phyloP scores from a whole-genome alignment of 345 rosid species.

The Salix brachista region DNA sequence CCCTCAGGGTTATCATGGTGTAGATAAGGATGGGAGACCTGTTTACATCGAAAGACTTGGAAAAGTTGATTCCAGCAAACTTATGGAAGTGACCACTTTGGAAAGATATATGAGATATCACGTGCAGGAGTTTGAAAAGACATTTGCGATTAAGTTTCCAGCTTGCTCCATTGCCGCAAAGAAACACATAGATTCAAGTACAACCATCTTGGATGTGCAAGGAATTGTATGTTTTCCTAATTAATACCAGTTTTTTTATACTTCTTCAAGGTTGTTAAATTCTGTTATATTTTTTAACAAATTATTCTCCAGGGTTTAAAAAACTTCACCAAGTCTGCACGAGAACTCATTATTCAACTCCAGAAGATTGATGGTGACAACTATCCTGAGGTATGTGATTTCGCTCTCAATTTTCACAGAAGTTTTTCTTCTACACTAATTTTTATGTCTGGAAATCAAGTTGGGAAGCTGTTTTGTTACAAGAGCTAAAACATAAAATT shows the following conservation, averaged over 20 bases:
- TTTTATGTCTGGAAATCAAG: background rate
- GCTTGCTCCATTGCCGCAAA: slow-evolving; percentile 34
- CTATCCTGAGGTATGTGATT: slow-evolving; percentile 28
- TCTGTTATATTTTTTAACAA: background rate
- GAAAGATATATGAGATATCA: slow-evolving; percentile 29
- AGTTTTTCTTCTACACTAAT: background rate
- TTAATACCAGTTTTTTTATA: background rate
- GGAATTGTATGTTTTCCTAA: slow-evolving; percentile 18
- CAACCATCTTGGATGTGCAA: slow-evolving; percentile 33
- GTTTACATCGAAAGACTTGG: slow-evolving; percentile 33
- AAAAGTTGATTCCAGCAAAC: slow-evolving; percentile 25
- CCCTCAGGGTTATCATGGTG: slow-evolving; percentile 33
- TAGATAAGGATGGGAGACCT: slow-evolving; percentile 33
- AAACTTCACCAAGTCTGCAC: slow-evolving; percentile 21
- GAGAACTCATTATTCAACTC: slow-evolving; percentile 26
- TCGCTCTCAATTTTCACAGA: background rate
- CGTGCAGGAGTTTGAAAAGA: slow-evolving; percentile 29
- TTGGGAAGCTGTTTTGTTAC: background rate
- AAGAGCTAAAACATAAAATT: background rate
- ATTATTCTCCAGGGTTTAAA: slow-evolving; percentile 19
- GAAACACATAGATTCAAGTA: slow-evolving; percentile 27
- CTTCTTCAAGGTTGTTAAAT: background rate
- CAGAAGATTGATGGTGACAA: slow-evolving; percentile 33
- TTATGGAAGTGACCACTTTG: slow-evolving; percentile 25
- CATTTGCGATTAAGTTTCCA: slow-evolving; percentile 25